Conservation (phyloP, 75 land plant genomes). For the Gnetum montanum region DNA sequence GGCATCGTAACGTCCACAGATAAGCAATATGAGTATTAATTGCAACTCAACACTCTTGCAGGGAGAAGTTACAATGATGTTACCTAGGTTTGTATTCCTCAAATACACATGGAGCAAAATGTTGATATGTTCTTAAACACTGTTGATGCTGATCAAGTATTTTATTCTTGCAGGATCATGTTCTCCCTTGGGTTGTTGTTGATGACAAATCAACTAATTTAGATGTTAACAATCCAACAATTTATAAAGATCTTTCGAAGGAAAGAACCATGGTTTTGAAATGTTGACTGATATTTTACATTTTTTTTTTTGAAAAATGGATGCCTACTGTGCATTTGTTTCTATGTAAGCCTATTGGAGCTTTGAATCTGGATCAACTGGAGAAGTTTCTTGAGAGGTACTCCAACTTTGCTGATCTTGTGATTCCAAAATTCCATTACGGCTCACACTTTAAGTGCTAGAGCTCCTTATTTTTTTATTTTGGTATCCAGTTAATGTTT, state of each 20-base stretch:
- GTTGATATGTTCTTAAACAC: neutral
- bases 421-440: constrained; percentile 97
- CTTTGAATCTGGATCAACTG: constrained; percentile 71
- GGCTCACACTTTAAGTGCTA: constrained; percentile 98
- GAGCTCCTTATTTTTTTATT: constrained; percentile 56
- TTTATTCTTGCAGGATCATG: constrained; percentile 75
- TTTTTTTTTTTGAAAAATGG: neutral
- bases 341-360: constrained; percentile 87
- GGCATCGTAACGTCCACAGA: constrained; percentile 40
- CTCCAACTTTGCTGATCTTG: constrained; percentile 85
- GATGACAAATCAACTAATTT: constrained; percentile 68
- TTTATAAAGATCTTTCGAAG: constrained; percentile 90
- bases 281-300: neutral
- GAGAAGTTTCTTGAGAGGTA: constrained; percentile 90
- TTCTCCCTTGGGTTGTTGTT: constrained; percentile 94
- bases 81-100: constrained; percentile 58
- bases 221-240: constrained; percentile 63
- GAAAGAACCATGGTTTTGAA: constrained; percentile 9
- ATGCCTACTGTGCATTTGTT: neutral
- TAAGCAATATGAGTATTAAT: constrained; percentile 97
- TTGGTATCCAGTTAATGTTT: neutral
- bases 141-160: neutral
- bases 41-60: constrained; percentile 96
- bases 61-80: constrained; percentile 99
- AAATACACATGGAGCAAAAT: neutral